phyloP scores from a whole-genome alignment of 169 alveolate species.

The Plasmodium gaboni region DNA sequence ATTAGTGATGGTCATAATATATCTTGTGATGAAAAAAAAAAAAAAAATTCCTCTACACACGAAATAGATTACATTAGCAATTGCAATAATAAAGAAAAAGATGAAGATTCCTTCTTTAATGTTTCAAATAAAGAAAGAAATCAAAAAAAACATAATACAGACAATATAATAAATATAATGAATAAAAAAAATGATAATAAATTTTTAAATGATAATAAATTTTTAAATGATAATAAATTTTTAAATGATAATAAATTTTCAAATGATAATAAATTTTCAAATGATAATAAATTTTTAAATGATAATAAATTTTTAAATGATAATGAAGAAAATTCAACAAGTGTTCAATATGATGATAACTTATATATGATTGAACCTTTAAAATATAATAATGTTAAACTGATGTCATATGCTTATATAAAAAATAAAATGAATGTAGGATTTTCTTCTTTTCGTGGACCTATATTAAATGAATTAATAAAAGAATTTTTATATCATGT shows the following conservation, averaged over 20 bases:
- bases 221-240: too few relatives aligned
- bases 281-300: too few relatives aligned
- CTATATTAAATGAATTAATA: conserved; percentile 93
- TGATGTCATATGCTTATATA: conserved; percentile 80
- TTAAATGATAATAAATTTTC: too few relatives aligned
- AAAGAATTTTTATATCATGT: conserved; percentile 92
- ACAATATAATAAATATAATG: too few relatives aligned
- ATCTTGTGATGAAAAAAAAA: not conserved
- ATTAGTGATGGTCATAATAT: not conserved
- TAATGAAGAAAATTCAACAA: too few relatives aligned
- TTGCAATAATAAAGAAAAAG: not conserved
- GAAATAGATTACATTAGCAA: too few relatives aligned
- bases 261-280: too few relatives aligned
- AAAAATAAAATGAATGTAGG: conserved; percentile 75
- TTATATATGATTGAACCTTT: conserved; percentile 79
- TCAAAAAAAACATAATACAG: too few relatives aligned
- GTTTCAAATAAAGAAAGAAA: too few relatives aligned
- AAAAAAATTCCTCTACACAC: not conserved
- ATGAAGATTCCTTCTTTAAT: not conserved
- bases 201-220: too few relatives aligned
- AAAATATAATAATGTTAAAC: conserved; percentile 77
- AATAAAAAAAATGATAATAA: too few relatives aligned
- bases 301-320: too few relatives aligned
- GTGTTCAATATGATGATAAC: not conserved
- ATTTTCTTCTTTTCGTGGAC: conserved; percentile 95